Evolutionary conservation across 179 eudicot species (phyloP), one percentile per base, ranked within the genome.

Genomic region (Silene noctiflora): DNA sequence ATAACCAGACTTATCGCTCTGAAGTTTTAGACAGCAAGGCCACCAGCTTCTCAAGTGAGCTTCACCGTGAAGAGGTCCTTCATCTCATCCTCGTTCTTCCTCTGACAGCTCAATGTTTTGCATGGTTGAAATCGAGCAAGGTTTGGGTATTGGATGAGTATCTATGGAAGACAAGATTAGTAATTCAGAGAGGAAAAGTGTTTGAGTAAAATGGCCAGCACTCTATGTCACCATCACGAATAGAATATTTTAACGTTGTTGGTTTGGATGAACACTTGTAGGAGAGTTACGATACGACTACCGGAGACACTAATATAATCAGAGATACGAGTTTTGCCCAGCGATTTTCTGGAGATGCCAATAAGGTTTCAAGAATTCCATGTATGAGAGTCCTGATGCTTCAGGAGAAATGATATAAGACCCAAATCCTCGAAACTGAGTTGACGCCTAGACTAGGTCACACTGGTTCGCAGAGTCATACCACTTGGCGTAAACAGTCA

Each of bases 291-390:
- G 83, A 83, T 56, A 82, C 87, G 69, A 86, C 80, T 59, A 79
- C 82, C 82, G 82, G 88, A 33, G 84, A 84, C 51, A 79, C 94
- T 35, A 83, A n/a, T n/a, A n/a, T n/a, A n/a, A n/a, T n/a, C n/a
- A n/a, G n/a, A n/a, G n/a, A n/a, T n/a, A n/a, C n/a, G n/a, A n/a
- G n/a, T n/a, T n/a, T n/a, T n/a, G n/a, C n/a, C n/a, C n/a, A n/a
- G n/a, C n/a, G n/a, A n/a, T n/a, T n/a, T n/a, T n/a, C n/a, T n/a
- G n/a, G n/a, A n/a, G n/a, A n/a, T n/a, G n/a, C n/a, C n/a, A n/a
- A n/a, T n/a, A n/a, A n/a, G n/a, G n/a, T n/a, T n/a, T n/a, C n/a
- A n/a, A n/a, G n/a, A n/a, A n/a, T n/a, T n/a, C n/a, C n/a, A n/a
- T n/a, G n/a, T n/a, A n/a, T n/a, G n/a, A n/a, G n/a, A n/a, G n/a